phyloP scores from a whole-genome alignment of 352 stramenopile species.

The Phytophthora hybrid region DNA sequence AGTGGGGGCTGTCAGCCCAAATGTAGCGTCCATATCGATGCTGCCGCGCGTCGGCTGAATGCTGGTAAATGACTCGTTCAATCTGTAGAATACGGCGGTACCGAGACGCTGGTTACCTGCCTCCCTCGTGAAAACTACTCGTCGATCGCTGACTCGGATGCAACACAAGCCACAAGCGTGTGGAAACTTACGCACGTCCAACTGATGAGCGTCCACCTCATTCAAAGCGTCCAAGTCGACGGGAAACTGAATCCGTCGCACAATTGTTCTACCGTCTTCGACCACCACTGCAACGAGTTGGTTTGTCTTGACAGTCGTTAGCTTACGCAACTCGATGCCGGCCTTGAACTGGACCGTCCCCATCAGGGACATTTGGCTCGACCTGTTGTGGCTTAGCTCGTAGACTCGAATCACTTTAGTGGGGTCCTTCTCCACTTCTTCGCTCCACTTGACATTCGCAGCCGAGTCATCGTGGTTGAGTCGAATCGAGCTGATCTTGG shows the following conservation, averaged over 20 bases:
- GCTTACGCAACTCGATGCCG: conserved; percentile 14
- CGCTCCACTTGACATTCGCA: conserved; percentile 16
- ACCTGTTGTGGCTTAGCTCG: not conserved
- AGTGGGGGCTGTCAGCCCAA: conserved; percentile 18
- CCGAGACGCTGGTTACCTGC: not conserved
- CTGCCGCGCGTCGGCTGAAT: conserved; percentile 14
- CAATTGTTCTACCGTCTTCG: conserved; percentile 20
- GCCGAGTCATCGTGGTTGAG: not conserved
- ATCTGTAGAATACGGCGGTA: conserved; percentile 27
- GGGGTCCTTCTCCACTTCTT: conserved; percentile 31
- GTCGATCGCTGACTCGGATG: conserved; percentile 25
- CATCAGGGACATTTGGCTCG: not conserved
- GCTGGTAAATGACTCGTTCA: conserved; percentile 33
- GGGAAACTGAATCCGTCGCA: conserved; percentile 22
- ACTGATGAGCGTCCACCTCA: not conserved
- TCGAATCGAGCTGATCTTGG: not conserved
- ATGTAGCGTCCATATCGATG: conserved; percentile 19
- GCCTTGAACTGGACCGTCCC: conserved; percentile 27
- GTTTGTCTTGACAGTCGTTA: conserved; percentile 23
- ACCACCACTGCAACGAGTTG: conserved; percentile 26
- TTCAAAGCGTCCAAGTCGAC: not conserved
- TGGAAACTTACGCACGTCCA: conserved; percentile 19
- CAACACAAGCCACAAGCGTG: conserved; percentile 22
- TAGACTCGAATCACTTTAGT: conserved; percentile 26
- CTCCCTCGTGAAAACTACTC: conserved; percentile 24